A percentile compares a stretch with the other conserved stretches of the same genome.
Evolutionary conservation across 2,329 filamentous ascomycete genomes (phyloP).

Genomic region (Passalora sequoiae): DNA sequence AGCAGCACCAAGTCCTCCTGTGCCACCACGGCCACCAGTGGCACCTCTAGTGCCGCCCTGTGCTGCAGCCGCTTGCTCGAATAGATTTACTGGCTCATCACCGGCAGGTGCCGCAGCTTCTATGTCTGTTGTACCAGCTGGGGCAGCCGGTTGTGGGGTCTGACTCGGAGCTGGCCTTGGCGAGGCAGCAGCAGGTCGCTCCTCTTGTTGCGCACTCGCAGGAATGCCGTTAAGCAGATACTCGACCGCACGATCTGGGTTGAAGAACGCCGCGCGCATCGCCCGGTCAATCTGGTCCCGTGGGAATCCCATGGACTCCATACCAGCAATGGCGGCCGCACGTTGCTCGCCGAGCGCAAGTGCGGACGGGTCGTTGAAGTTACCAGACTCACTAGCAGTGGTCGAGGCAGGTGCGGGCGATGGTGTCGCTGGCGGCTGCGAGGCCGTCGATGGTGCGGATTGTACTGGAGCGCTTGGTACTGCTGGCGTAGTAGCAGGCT

Average conservation of each 20-base stretch:
- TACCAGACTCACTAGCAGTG: slow-evolving; percentile 36
- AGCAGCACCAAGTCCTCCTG: slow-evolving; percentile 31
- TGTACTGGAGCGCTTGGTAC: slow-evolving; percentile 54
- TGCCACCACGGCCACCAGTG: slow-evolving; percentile 41
- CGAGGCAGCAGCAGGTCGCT: slow-evolving; percentile 47
- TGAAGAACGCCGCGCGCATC: slow-evolving; percentile 94
- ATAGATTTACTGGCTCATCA: slow-evolving; percentile 75
- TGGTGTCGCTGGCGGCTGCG: slow-evolving; percentile 48
- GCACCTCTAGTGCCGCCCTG: too few species aligned
- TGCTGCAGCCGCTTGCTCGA: slow-evolving; percentile 60
- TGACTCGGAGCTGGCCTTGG: slow-evolving; percentile 23
- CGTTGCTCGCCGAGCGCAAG: slow-evolving; percentile 80
- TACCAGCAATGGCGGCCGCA: slow-evolving; percentile 75
- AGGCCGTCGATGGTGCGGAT: slow-evolving; percentile 45
- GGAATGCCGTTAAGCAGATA: slow-evolving; percentile 92
- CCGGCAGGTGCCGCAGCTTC: slow-evolving; percentile 81
- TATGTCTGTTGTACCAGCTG: slow-evolving; percentile 31
- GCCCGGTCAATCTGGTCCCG: slow-evolving; percentile 83
- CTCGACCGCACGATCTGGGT: slow-evolving; percentile 94
- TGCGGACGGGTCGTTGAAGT: slow-evolving; percentile 69
- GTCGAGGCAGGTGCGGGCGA: slow-evolving; percentile 46
- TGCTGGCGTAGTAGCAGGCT: slow-evolving; percentile 34
- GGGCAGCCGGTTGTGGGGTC: slow-evolving; percentile 36
- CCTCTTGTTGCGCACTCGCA: slow-evolving; percentile 70
- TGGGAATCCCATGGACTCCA: slow-evolving; percentile 97